These are phyloP conservation scores for Rhizopus delemar DNA, from an alignment of 371 early-diverging fungal genomes.

Conservation along the genomic window DNA sequence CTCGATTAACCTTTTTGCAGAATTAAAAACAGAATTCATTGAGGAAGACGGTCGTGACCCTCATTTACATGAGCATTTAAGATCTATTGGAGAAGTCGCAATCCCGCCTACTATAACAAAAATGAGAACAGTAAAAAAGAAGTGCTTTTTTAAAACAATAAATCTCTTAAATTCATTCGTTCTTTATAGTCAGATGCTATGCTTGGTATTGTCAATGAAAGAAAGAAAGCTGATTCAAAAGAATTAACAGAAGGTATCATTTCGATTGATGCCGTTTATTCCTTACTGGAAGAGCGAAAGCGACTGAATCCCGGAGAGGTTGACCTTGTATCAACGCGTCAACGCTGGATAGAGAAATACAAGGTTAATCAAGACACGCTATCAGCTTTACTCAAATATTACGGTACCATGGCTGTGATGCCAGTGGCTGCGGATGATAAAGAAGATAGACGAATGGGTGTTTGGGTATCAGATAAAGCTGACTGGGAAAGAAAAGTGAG, in stretches of 20 bases:
- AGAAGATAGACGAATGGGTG: conserved; percentile 33
- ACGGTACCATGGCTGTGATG: conserved; percentile 44
- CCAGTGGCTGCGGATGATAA: conserved; percentile 38
- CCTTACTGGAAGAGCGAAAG: conserved; percentile 42
- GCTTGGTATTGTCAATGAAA: conserved; percentile 41
- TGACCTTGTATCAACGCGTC: conserved; percentile 20
- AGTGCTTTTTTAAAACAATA: neutral
- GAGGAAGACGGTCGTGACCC: conserved; percentile 42
- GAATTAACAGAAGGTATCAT: conserved; percentile 19
- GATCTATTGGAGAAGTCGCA: conserved; percentile 38
- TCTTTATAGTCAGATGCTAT: conserved; percentile 40
- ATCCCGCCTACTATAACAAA: conserved; percentile 37
- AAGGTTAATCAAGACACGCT: conserved; percentile 31
- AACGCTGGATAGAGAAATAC: conserved; percentile 29
- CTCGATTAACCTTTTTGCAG: neutral
- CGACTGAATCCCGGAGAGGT: conserved; percentile 33
- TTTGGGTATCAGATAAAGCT: conserved; percentile 40
- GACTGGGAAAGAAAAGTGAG: conserved; percentile 34
- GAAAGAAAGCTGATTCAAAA: conserved; percentile 33
- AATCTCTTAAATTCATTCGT: neutral
- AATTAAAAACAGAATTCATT: conserved; percentile 27
- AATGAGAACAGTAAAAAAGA: conserved; percentile 34
- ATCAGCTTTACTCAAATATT: conserved; percentile 32
- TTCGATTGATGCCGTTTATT: conserved; percentile 37
- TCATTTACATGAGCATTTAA: conserved; percentile 37